Base-by-base conservation (phyloP, 495 filamentous ascomycete genomes). In the Hyaloscypha bicolor region DNA sequence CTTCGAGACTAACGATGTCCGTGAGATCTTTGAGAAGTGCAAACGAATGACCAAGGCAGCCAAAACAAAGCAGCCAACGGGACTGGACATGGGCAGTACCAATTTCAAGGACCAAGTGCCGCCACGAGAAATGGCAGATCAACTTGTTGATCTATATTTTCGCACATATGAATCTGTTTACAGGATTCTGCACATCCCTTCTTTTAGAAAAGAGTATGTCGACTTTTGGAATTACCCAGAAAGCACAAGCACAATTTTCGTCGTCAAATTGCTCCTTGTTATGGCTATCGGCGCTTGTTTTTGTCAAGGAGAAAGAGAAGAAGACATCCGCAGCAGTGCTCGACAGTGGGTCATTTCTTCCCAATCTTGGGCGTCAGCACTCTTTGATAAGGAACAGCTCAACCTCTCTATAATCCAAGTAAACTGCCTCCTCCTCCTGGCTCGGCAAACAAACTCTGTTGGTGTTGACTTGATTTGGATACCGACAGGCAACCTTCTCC, bases 391-490 rank as follows among this genome's bases (percentile, higher is more conserved):
- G 71, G 80, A 81, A 67, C 79, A 84, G 9, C 76, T 86, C 2
- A 84, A 80, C 45, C 76, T 90, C 19, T 76, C 75, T 6, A 76
- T 78, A 30, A 60, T 91, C 4, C 87, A 90, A 30, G 82, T 79
- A 3, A 81, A 86, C 66, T 80, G 86, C 45, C 78, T 91, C 30
- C 71, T 90, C 52, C 79, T 88, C n/a, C 77, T 87, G 3, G 87
- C 87, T 14, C 80, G 80, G 22, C 86, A 90, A 65, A 78, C 72
- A 3, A 81, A 79, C 63, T 83, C 81, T 48, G 81, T 88, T 48
- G 83, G 81, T n/a, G 82, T 79, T 9, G 87, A 88, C 55, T 62
- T 81, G 45, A 70, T 81, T 16, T 92, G 88, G 88, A 80, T 88
- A 14, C 78, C 83, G 2, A 85, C 85, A 0, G 85, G 87, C 0